These are phyloP conservation scores for Aspergillus carbonarius DNA, from an alignment of 2,329 filamentous ascomycete species.

Conservation along the genomic window DNA sequence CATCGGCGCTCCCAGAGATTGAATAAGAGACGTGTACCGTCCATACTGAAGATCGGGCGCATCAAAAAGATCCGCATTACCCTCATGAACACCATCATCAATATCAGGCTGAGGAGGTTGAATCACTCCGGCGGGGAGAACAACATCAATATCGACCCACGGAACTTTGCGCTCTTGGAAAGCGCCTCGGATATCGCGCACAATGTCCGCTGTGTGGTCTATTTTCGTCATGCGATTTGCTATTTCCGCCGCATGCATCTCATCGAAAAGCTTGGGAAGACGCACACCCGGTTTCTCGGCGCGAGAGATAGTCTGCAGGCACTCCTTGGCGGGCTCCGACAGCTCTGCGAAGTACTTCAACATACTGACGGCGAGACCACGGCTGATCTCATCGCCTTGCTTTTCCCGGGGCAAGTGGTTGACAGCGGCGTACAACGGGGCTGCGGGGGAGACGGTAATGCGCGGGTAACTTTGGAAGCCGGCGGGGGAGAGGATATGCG, in stretches of 20 bases:
- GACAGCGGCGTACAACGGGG: slow-evolving; percentile 86
- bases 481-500: slow-evolving; percentile 86
- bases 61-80: slow-evolving; percentile 47
- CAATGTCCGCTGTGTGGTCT: slow-evolving; percentile 71
- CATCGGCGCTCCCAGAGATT: slow-evolving; percentile 76
- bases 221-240: slow-evolving; percentile 81
- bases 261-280: slow-evolving; percentile 72
- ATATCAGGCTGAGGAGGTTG: slow-evolving; percentile 61
- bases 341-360: slow-evolving; percentile 94
- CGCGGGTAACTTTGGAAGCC: slow-evolving; percentile 88
- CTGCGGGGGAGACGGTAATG: slow-evolving; percentile 89
- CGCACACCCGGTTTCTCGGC: slow-evolving; percentile 59
- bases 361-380: slow-evolving; percentile 86
- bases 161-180: slow-evolving; percentile 78
- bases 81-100: slow-evolving; percentile 63
- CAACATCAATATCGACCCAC: slow-evolving; percentile 83
- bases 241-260: slow-evolving; percentile 89
- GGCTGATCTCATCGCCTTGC: slow-evolving; percentile 90
- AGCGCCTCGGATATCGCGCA: slow-evolving; percentile 70
- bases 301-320: slow-evolving; percentile 59
- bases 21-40: slow-evolving; percentile 72
- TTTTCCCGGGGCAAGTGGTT: slow-evolving; percentile 86
- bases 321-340: slow-evolving; percentile 70
- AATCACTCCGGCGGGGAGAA: slow-evolving; percentile 76
- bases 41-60: slow-evolving; percentile 62